phyloP scores from a whole-genome alignment of 495 filamentous ascomycete species.

The Aspergillus kassunensis region DNA sequence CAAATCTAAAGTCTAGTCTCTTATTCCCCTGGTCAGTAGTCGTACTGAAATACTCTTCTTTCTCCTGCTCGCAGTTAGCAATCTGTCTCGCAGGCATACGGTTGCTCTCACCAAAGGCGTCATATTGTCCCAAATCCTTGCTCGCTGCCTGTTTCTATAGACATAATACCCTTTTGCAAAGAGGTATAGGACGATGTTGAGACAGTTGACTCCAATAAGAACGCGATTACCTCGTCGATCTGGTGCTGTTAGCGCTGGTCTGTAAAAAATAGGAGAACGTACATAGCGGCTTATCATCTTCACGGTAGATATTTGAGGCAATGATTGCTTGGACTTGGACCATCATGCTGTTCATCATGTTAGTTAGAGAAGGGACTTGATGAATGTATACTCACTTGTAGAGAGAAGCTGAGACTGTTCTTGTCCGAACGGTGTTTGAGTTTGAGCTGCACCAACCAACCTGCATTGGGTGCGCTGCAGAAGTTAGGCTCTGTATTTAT shows the following conservation, averaged over 20 bases:
- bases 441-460: conserved; percentile 42
- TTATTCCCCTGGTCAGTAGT: conserved; percentile 38
- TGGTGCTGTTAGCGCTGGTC: background rate
- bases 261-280: background rate
- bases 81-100: background rate
- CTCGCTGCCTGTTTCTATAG: conserved; percentile 22
- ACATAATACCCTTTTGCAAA: conserved; percentile 39
- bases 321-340: conserved; percentile 49
- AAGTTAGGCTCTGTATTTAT: background rate
- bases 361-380: background rate
- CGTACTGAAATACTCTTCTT: conserved; percentile 26
- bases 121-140: background rate
- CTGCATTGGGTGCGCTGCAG: conserved; percentile 20
- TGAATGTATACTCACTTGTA: conserved; percentile 35
- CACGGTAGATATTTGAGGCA: conserved; percentile 51
- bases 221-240: conserved; percentile 46
- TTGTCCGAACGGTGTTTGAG: conserved; percentile 50
- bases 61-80: conserved; percentile 12
- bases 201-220: conserved; percentile 43
- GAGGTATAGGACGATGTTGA: conserved; percentile 35
- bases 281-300: conserved; percentile 52
- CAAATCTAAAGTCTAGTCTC: conserved; percentile 35
- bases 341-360: conserved; percentile 20
- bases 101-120: background rate
- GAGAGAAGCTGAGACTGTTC: conserved; percentile 50